Conservation (phyloP, 306 rosid genomes). For the Myrica gale region DNA sequence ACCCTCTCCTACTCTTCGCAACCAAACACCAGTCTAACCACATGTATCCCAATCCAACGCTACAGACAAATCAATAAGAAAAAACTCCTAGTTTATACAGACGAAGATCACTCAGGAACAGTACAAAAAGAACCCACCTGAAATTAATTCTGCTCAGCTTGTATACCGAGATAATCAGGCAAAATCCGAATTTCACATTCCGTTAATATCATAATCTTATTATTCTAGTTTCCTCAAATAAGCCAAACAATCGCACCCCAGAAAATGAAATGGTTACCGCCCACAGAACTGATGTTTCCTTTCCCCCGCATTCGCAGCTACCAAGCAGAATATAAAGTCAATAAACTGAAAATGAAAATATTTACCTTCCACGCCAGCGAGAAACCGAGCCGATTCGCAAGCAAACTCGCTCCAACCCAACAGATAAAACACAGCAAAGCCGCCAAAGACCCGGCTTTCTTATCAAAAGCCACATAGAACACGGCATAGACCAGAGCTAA, state of each 20-base stretch:
- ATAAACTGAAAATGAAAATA: background rate
- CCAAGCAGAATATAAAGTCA: background rate
- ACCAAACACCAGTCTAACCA: background rate
- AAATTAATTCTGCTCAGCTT: background rate
- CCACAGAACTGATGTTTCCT: background rate
- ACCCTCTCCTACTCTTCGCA: background rate
- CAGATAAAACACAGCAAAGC: slow-evolving; percentile 59
- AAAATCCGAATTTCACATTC: background rate
- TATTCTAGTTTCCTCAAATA: background rate
- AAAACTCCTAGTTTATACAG: background rate
- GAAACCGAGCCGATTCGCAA: slow-evolving; percentile 51
- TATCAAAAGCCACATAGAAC: slow-evolving; percentile 57
- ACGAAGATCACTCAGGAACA: background rate
- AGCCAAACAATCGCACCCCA: background rate
- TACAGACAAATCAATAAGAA: background rate
- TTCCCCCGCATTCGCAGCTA: background rate
- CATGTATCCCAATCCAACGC: background rate
- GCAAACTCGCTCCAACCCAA: slow-evolving; percentile 57
- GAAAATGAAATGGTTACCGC: background rate
- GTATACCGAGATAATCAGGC: background rate
- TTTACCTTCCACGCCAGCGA: slow-evolving; percentile 70
- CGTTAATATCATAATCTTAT: background rate
- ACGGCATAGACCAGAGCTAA: slow-evolving; percentile 44
- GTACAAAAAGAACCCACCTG: slow-evolving; percentile 2
- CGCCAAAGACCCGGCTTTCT: slow-evolving; percentile 68